Conservation (phyloP, 441 rosid genomes). For the California macrophylla region DNA sequence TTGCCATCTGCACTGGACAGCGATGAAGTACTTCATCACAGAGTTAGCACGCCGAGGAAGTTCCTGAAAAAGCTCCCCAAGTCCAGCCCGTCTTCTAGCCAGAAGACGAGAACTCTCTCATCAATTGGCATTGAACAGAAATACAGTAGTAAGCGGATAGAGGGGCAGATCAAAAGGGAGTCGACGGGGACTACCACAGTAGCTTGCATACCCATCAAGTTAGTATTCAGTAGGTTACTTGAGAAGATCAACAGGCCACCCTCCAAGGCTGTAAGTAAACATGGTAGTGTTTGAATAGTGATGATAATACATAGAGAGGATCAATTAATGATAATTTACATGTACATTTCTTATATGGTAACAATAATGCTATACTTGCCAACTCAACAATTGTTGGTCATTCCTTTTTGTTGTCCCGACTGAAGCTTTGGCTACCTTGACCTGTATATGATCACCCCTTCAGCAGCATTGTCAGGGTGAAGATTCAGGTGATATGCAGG, state of each 20-base stretch:
- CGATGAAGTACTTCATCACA: slow-evolving; percentile 25
- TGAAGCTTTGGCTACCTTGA: neutral
- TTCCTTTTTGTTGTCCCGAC: neutral
- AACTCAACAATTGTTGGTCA: too few species aligned
- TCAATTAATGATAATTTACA: too few species aligned
- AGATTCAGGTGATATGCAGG: too few species aligned
- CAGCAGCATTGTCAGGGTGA: neutral
- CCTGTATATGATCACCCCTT: slow-evolving; percentile 14
- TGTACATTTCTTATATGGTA: slow-evolving; percentile 26
- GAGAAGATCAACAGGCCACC: slow-evolving; percentile 97
- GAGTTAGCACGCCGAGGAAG: neutral
- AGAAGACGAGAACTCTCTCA: slow-evolving; percentile 73
- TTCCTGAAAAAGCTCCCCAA: slow-evolving; percentile 40
- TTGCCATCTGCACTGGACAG: slow-evolving; percentile 19
- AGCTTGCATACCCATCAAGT: slow-evolving; percentile 90
- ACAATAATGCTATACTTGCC: slow-evolving; percentile 13
- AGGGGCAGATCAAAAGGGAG: neutral
- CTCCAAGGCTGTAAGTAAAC: slow-evolving; percentile 41
- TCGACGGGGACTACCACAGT: slow-evolving; percentile 44
- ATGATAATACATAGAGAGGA: slow-evolving; percentile 34
- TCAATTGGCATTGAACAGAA: slow-evolving; percentile 59
- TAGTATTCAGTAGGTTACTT: slow-evolving; percentile 90
- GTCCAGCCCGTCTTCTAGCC: slow-evolving; percentile 49
- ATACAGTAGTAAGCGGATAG: neutral
- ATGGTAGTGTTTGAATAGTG: slow-evolving; percentile 17